These are phyloP conservation scores for Dactylis glomerata DNA, from an alignment of 176 grass and related monocot genomes.

Conservation along the genomic window DNA sequence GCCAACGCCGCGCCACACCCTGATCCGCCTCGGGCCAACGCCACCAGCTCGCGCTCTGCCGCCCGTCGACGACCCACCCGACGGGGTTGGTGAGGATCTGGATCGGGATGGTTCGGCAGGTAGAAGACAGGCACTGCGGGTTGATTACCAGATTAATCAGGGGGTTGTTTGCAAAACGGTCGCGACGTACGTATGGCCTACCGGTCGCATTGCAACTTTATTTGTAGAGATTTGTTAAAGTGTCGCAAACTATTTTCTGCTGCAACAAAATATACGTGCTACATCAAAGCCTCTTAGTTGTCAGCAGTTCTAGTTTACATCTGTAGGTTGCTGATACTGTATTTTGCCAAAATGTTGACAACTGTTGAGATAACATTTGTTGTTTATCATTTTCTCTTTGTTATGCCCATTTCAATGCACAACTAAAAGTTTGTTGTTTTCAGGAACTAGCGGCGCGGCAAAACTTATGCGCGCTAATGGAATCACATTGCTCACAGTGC, in stretches of 20 bases:
- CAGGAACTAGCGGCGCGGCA: conserved; percentile 78
- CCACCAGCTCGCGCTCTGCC: no score
- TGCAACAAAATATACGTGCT: not conserved
- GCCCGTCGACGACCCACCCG: no score
- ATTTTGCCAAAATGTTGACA: not conserved
- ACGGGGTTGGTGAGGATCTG: no score
- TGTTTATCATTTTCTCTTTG: conserved; percentile 15
- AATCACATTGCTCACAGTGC: conserved; percentile 70
- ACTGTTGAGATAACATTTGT: conserved; percentile 17
- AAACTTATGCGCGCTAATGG: conserved; percentile 85
- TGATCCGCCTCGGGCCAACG: no score
- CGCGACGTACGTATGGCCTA: no score
- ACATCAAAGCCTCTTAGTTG: not conserved
- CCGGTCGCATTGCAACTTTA: no score
- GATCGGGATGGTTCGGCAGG: no score
- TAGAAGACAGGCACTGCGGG: no score
- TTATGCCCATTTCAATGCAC: conserved; percentile 5
- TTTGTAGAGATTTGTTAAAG: no score
- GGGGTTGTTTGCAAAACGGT: no score
- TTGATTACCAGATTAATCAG: no score
- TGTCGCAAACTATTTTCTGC: not conserved
- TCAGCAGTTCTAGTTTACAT: conserved; percentile 6
- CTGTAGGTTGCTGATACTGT: not conserved
- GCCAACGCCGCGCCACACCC: no score
- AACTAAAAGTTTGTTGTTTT: conserved; percentile 23